These are phyloP conservation scores for Clonostachys sp. DNA, from an alignment of 2,329 filamentous ascomycete genomes.

Conservation along the genomic window DNA sequence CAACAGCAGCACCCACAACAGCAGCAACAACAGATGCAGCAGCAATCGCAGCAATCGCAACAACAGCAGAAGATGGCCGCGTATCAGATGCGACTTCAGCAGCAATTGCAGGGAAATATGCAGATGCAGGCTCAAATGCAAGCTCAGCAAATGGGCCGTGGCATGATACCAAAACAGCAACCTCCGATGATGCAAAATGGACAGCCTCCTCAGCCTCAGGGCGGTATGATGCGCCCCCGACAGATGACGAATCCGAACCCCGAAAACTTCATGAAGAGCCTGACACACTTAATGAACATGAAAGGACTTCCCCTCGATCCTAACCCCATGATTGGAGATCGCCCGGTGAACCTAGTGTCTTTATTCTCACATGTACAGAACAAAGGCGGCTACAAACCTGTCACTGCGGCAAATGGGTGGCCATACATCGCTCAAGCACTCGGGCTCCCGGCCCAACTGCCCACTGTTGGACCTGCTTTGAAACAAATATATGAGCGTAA, in stretches of 20 bases:
- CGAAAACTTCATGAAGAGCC: constrained; percentile 70
- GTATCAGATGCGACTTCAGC: constrained; percentile 81
- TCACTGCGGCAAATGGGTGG: constrained; percentile 71
- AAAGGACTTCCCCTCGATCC: constrained; percentile 70
- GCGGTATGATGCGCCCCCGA: constrained; percentile 34
- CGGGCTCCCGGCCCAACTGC: constrained; percentile 59
- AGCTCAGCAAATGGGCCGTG: constrained; percentile 34
- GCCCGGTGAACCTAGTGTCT: constrained; percentile 68
- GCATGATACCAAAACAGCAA: constrained; percentile 49
- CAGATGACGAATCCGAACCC: constrained; percentile 43
- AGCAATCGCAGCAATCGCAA: constrained; percentile 42
- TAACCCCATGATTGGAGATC: constrained; percentile 69
- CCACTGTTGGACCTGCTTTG: constrained; percentile 65
- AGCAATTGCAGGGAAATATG: constrained; percentile 60
- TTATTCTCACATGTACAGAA: constrained; percentile 71
- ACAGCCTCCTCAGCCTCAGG: constrained; percentile 40
- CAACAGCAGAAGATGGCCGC: constrained; percentile 61
- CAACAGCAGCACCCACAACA: constrained; percentile 33
- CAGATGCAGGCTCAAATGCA: constrained; percentile 50
- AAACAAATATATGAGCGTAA: constrained; percentile 72
- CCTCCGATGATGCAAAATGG: constrained; percentile 48
- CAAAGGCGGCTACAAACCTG: constrained; percentile 73
- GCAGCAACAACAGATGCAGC: constrained; percentile 16
- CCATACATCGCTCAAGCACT: constrained; percentile 62
- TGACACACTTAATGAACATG: constrained; percentile 73